Percentiles rank a stretch among this genome's conserved stretches.
Evolutionary conservation across 352 stramenopile genomes (phyloP).

Genomic region (Pythium aristosporum): DNA sequence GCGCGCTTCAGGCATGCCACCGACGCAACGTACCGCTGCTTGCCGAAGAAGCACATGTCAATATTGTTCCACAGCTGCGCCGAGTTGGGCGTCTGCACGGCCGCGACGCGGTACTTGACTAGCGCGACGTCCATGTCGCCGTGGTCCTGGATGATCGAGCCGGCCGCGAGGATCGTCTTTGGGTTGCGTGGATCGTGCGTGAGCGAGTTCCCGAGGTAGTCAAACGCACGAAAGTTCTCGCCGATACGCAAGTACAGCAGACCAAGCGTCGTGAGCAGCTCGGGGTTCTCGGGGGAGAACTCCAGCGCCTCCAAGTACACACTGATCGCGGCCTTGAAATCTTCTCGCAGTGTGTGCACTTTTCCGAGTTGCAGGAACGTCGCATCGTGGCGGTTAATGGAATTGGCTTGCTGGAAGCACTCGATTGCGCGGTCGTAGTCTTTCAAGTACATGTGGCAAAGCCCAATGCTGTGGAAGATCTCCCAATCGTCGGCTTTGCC

Average conservation of each 20-base stretch:
- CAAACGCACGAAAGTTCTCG: constrained; percentile 91
- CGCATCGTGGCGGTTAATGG: constrained; percentile 88
- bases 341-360: constrained; percentile 77
- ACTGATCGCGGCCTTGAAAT: constrained; percentile 86
- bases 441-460: constrained; percentile 92
- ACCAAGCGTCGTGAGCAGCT: constrained; percentile 90
- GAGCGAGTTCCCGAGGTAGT: constrained; percentile 93
- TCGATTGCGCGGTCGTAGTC: constrained; percentile 88
- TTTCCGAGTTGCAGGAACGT: constrained; percentile 93
- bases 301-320: constrained; percentile 92
- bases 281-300: constrained; percentile 91
- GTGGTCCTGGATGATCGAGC: constrained; percentile 93
- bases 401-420: constrained; percentile 90
- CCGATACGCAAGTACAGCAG: constrained; percentile 89
- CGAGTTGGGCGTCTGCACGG: constrained; percentile 90
- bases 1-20: constrained; percentile 91
- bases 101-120: constrained; percentile 93
- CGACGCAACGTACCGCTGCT: constrained; percentile 83
- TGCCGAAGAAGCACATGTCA: constrained; percentile 95
- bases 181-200: constrained; percentile 90
- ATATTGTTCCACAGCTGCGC: constrained; percentile 96
- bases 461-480: constrained; percentile 90
- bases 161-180: constrained; percentile 91
- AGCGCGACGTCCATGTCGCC: constrained; percentile 93
- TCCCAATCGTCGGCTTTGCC: constrained; percentile 89